Conservation (phyloP, 208 protist genomes). For the Acanthamoeba triangularis region DNA sequence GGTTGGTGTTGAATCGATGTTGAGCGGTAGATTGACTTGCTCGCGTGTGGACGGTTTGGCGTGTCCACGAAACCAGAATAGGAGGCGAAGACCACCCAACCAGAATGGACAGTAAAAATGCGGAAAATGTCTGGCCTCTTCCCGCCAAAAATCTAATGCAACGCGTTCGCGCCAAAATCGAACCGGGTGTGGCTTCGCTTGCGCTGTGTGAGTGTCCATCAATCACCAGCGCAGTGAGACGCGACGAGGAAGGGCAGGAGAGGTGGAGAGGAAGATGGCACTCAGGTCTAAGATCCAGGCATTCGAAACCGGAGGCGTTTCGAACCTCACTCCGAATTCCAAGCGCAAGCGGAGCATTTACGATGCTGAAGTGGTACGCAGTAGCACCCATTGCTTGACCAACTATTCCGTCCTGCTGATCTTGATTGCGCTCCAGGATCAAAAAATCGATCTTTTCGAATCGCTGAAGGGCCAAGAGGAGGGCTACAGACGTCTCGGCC, state of each 20-base stretch:
- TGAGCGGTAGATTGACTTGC: no score
- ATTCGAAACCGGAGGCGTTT: constrained; percentile 5
- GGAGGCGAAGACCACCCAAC: no score
- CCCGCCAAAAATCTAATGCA: neutral
- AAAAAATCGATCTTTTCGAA: constrained; percentile 59
- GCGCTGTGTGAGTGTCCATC: neutral
- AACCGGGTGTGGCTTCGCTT: neutral
- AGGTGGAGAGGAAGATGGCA: neutral
- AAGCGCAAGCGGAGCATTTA: constrained; percentile 59
- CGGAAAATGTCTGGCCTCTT: neutral
- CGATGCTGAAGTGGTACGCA: constrained; percentile 36
- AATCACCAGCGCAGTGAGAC: neutral
- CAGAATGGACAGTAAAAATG: no score
- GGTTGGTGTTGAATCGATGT: neutral
- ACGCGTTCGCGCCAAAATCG: constrained; percentile 34
- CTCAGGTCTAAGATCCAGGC: neutral
- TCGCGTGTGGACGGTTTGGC: no score
- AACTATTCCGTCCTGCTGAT: neutral
- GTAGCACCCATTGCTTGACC: neutral
- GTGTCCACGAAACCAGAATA: no score
- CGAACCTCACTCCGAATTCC: constrained; percentile 9
- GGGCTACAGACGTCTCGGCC: neutral
- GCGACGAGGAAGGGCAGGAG: neutral
- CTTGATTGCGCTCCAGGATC: neutral
- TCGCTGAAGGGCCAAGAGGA: neutral